Evolutionary conservation across 176 grass and related monocot species (phyloP), one percentile per base, ranked within the genome.

Genomic region (Poa annua): DNA sequence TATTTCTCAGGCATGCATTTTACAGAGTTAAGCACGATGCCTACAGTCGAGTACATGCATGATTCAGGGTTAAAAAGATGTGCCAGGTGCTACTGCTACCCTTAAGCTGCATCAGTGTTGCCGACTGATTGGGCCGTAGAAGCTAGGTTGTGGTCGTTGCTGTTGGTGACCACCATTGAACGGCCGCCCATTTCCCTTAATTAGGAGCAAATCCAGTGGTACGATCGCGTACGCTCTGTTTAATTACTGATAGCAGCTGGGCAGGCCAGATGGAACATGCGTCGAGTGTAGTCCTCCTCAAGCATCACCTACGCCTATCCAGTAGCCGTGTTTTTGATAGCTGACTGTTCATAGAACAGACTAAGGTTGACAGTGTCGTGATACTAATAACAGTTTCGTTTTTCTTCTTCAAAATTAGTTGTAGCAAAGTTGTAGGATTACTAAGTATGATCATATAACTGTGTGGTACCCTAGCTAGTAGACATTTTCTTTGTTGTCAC

Each of bases 61-160:
- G n/a, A 88, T 72, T 88, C 65, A 54, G 8, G 17, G 50, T 14
- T 21, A 70, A 71, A 29, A 86, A 54, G 12, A 66, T 3, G 25
- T 8, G 81, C 56, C 86, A 88, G 68, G 86, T 84, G 86, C 26
- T 26, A 19, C 15, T 84, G 86, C 26, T 26, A 19, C 15, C 22
- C 7, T 45, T 20, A 26, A 66, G 47, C 48, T 20, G 47, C 81
- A 48, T 79, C 57, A 14, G 73, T 17, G 39, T 61, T 21, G 2
- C 45, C 34, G 19, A 19, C 19, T 80, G 87, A 88, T 84, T 80
- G 81, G 56, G 32, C 22, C 81, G 57, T 74, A 67, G 47, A 66
- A 54, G 54, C 66, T 42, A 70, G 20, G 10, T 44, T 44, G 66
- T 61, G 50, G 20, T 48, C 42, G 16, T 1, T 10, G 44, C 3